Evolutionary conservation across 306 rosid genomes (phyloP).

Genomic region (Hippophae rhamnoides): DNA sequence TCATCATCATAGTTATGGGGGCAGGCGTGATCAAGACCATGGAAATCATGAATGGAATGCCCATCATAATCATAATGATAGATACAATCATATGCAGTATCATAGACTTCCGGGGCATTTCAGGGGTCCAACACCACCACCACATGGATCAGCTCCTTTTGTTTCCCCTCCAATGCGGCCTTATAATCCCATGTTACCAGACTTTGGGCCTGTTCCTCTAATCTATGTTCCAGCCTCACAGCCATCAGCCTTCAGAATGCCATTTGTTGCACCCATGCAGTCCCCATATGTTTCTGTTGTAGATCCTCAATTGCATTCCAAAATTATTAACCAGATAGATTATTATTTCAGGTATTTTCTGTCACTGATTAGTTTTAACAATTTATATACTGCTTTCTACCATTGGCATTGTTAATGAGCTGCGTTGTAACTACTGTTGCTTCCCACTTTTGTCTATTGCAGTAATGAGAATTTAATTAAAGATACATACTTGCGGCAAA

Average conservation of each 20-base stretch:
- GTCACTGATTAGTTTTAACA: slow-evolving; percentile 3
- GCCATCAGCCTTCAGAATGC: slow-evolving; percentile 39
- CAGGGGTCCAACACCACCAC: slow-evolving; percentile 48
- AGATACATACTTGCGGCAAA: slow-evolving; percentile 68
- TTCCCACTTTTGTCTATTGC: slow-evolving; percentile 33
- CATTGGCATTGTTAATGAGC: slow-evolving; percentile 2
- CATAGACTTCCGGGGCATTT: slow-evolving; percentile 40
- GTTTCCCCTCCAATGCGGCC: slow-evolving; percentile 39
- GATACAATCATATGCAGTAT: slow-evolving; percentile 42
- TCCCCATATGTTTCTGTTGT: slow-evolving; percentile 32
- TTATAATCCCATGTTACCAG: slow-evolving; percentile 30
- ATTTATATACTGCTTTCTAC: slow-evolving; percentile 7
- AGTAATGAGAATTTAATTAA: slow-evolving; percentile 66
- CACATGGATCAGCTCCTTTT: slow-evolving; percentile 40
- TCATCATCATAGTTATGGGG: slow-evolving; percentile 47
- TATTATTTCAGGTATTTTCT: slow-evolving; percentile 75
- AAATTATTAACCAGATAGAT: slow-evolving; percentile 67
- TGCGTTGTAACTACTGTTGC: slow-evolving; percentile 12
- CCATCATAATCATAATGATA: slow-evolving; percentile 39
- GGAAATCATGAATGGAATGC: slow-evolving; percentile 71
- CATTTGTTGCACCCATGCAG: slow-evolving; percentile 40
- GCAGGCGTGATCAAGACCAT: slow-evolving; percentile 73
- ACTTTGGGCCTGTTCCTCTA: slow-evolving; percentile 22
- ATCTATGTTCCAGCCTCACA: slow-evolving; percentile 34
- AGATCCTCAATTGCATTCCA: slow-evolving; percentile 48